Evolutionary conservation across 306 rosid genomes (phyloP), one percentile per base, ranked within the genome.

Genomic region (Casuarina equisetifolia): DNA sequence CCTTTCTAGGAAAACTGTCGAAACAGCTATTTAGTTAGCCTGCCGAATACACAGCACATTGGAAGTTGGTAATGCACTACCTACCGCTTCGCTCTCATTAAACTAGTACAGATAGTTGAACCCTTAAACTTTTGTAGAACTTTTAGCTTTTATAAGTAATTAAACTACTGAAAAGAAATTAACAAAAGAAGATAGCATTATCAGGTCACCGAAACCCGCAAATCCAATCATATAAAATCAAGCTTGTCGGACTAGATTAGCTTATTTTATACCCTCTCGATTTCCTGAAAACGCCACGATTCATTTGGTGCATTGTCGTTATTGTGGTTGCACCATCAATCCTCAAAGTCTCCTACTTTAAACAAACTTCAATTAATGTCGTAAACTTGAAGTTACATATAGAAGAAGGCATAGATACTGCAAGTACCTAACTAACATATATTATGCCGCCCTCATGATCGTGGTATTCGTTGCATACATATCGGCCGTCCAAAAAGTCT

Each of bases 391-490:
- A 69, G 43, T 11, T 2, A 76, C 46, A 15, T 36, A 9, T 4
- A 48, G n/a, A 63, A 15, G 5, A 1, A 64, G 4, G 70, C 12
- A 36, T 16, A 39, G 32, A 38, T 39, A 19, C 10, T 40, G 38
- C 54, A 54, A 10, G 7, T 49, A 40, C 75, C 83, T 82, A 88
- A 82, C 88, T 53, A 88, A 78, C 83, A 73, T 72, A 15, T 25
- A 19, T 15, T 38, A 82, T 48, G 82, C 55, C 55, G 58, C 66
- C 79, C 59, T 66, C 19, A 48, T 16, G 53, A 78, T 11, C 83
- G 57, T 62, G 59, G 25, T 57, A 43, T 62, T 52, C 40, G 17
- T 62, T 81, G 77, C 42, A 40, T 42, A 42, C n/a, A 64, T 50
- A 32, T 58, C 49, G 5, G 58, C 83, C 74, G 76, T 82, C 84